A percentile compares a stretch with the other conserved stretches of the same genome.
Evolutionary conservation across 1,284 basidiomycete species (phyloP).

Genomic region (Neolentinus lepideus): DNA sequence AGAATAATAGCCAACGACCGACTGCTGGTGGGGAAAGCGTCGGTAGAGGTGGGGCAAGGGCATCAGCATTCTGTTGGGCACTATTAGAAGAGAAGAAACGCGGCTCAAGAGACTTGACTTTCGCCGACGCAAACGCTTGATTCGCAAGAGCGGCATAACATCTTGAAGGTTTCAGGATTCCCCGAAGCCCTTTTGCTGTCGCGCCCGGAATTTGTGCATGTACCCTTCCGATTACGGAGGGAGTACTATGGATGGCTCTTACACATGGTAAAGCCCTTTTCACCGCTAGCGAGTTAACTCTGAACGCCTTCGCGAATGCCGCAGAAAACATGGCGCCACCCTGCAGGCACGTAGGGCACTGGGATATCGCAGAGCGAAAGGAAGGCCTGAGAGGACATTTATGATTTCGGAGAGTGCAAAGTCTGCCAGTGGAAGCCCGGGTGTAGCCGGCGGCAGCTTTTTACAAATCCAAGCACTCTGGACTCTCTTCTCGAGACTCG

Average conservation of each 20-base stretch:
- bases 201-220: not conserved
- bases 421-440: not conserved
- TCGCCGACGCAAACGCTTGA: constrained; percentile 5
- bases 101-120: constrained; percentile 19
- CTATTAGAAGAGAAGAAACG: constrained; percentile 36
- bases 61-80: constrained; percentile 15
- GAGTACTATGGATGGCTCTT: not conserved
- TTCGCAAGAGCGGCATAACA: constrained; percentile 1
- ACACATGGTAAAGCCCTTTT: not conserved
- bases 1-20: constrained; percentile 76
- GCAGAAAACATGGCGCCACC: not conserved
- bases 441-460: not conserved
- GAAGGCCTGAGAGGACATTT: not conserved
- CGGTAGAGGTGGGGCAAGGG: constrained; percentile 21
- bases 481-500: not conserved
- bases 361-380: not conserved
- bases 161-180: not conserved
- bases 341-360: not conserved
- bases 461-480: not conserved
- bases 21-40: constrained; percentile 71
- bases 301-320: not conserved
- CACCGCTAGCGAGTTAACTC: not conserved
- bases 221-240: not conserved
- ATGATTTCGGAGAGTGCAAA: not conserved
- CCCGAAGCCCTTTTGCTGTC: not conserved